phyloP scores from a whole-genome alignment of 2,329 filamentous ascomycete species.

The Aspergillus ochraceoroseus region DNA sequence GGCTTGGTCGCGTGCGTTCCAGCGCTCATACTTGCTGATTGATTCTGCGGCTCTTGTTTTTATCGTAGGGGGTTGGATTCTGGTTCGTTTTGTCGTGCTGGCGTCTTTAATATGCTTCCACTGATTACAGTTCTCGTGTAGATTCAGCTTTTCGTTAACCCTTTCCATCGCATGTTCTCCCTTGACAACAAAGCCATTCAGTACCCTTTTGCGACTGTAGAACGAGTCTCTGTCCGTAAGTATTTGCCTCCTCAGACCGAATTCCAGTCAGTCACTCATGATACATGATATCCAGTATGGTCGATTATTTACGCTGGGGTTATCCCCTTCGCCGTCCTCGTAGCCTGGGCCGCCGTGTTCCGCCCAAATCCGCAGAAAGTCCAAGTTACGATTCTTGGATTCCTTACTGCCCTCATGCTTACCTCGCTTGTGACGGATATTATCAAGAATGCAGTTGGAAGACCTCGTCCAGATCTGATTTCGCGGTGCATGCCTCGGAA shows the following conservation, averaged over 20 bases:
- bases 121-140: conserved; percentile 30
- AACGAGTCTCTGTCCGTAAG: conserved; percentile 75
- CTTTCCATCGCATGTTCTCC: conserved; percentile 92
- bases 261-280: neutral
- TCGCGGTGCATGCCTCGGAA: conserved; percentile 72
- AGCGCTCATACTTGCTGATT: conserved; percentile 74
- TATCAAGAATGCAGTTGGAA: conserved; percentile 80
- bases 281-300: conserved; percentile 43
- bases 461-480: conserved; percentile 80
- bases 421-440: conserved; percentile 81
- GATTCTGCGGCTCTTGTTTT: conserved; percentile 78
- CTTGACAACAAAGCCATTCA: conserved; percentile 78
- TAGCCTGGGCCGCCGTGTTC: conserved; percentile 59
- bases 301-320: conserved; percentile 75
- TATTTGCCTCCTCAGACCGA: conserved; percentile 15
- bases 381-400: conserved; percentile 77
- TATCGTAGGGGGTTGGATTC: conserved; percentile 60
- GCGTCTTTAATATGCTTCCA: neutral
- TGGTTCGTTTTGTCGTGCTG: conserved; percentile 22
- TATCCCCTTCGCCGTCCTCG: conserved; percentile 63
- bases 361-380: conserved; percentile 69
- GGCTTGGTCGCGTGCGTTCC: conserved; percentile 50
- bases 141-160: conserved; percentile 66
- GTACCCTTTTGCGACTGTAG: conserved; percentile 76
- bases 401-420: conserved; percentile 70